Base-by-base conservation (phyloP, 2,329 filamentous ascomycete genomes). In the Cercospora janseana region DNA sequence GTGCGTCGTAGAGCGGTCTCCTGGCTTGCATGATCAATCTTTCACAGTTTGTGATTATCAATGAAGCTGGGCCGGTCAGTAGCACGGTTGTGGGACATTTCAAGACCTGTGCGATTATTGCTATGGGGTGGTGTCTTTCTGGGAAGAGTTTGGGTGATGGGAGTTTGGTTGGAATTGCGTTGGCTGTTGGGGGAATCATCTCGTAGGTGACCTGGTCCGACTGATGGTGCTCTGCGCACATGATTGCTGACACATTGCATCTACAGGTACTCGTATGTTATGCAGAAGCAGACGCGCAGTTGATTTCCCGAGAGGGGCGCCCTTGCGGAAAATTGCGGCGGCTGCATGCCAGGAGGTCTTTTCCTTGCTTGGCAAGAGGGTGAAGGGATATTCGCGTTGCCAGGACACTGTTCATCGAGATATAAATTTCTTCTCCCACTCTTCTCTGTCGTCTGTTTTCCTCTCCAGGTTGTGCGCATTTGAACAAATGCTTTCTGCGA, bases 21-120 rank as follows among this genome's bases (percentile, higher is more conserved):
- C 80, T 84, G 56, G 83, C 83, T 7, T 78, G 78, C 28, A 68
- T 85, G 47, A 83, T 86, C 69, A 86, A 86, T 64, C 55, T 69
- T 12, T 63, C 63, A 4, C 66, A 69, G 42, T 68, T 67, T 49
- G 46, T 63, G 20, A 67, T 69, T 55, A 65, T 68, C 45, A 59
- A 64, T 18, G 60, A 63, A 32, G 61, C 60, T 13, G 65, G 66
- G 10, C 56, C 66, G 9, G 63, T 69, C 3, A 63, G 59, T 29
- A 67, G 63, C 41, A 69, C 64, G 1, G 63, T 69, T 3, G 63
- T 68, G 1, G 66, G 66, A 5, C 66, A 69, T 49, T 62, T 61
- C 54, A 69, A 69, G 55, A 67, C 65, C 12, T 62, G 63, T 29
- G 55, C 60, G 6, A 65, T 69, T 28, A 60, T 69, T 18, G 55